Conservation (phyloP, 139 green algal genomes). For the Yamagishiella unicocca region DNA sequence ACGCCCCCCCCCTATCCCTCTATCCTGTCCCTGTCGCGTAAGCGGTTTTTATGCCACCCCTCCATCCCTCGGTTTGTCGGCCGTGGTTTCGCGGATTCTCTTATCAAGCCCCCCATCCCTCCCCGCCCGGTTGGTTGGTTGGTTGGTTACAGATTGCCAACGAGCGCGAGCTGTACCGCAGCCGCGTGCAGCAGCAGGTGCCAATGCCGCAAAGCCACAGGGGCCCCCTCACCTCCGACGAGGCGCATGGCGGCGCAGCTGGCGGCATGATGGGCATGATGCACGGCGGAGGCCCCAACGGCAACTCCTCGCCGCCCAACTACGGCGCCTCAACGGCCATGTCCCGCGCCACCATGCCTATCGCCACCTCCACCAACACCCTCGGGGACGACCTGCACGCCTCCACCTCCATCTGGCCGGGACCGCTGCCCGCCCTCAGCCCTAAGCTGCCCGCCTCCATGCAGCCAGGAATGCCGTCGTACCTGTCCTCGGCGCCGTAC, state of each 20-base stretch:
- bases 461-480: neutral
- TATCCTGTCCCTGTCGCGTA: too few species aligned
- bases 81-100: too few species aligned
- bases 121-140: too few species aligned
- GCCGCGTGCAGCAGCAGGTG: conserved; percentile 5
- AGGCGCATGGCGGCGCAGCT: neutral
- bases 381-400: conserved; percentile 17
- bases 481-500: neutral
- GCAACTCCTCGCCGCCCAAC: neutral
- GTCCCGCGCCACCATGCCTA: neutral
- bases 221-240: neutral
- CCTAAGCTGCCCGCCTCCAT: neutral
- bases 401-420: conserved; percentile 17
- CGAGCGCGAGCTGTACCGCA: conserved; percentile 40
- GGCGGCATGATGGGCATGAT: neutral
- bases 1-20: neutral
- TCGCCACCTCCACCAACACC: neutral
- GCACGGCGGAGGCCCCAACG: neutral
- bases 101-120: too few species aligned
- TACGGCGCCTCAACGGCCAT: conserved; percentile 2
- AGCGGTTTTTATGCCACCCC: too few species aligned
- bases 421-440: conserved; percentile 8
- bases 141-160: neutral
- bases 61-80: too few species aligned
- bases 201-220: neutral